phyloP scores from a whole-genome alignment of 1,284 basidiomycete genomes.

The Laetiporus sulphureus region DNA sequence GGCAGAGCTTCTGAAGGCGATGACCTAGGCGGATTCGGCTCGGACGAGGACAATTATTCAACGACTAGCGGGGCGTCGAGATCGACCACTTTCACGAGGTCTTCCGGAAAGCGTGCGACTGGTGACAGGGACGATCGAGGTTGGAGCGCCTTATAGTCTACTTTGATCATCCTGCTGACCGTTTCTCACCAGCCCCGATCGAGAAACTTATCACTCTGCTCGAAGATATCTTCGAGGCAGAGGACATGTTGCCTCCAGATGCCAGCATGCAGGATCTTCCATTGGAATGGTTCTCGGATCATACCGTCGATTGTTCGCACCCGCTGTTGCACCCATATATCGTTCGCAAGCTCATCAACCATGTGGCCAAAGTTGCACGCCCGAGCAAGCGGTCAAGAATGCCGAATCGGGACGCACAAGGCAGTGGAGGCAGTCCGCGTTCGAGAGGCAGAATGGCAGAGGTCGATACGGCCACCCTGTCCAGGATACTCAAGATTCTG shows the following conservation, averaged over 20 bases:
- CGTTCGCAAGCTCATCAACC: constrained; percentile 66
- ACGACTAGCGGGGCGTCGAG: constrained; percentile 16
- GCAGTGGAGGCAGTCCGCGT: constrained; percentile 36
- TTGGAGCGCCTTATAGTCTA: constrained; percentile 19
- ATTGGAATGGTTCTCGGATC: constrained; percentile 57
- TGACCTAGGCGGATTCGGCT: constrained; percentile 56
- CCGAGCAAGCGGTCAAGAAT: constrained; percentile 54
- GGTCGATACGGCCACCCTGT: constrained; percentile 53
- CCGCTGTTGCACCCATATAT: constrained; percentile 54
- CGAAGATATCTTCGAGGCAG: constrained; percentile 87
- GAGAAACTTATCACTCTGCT: constrained; percentile 68
- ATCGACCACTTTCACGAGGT: constrained; percentile 31
- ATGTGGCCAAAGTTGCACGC: constrained; percentile 57
- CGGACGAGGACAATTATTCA: constrained; percentile 39
- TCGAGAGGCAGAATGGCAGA: constrained; percentile 53
- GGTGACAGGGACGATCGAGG: constrained; percentile 75
- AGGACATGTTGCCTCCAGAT: constrained; percentile 72
- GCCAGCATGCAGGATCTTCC: constrained; percentile 49
- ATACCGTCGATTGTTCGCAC: constrained; percentile 48
- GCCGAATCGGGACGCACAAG: constrained; percentile 31
- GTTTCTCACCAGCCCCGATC: constrained; percentile 45
- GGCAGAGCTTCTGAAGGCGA: constrained; percentile 25
- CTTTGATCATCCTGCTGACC: constrained; percentile 3
- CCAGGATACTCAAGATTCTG: constrained; percentile 66
- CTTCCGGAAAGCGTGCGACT: constrained; percentile 45